Percentiles rank a stretch among this genome's conserved stretches.
Evolutionary conservation across 1,139 yeast species (phyloP).

Genomic region (Diutina sp.): DNA sequence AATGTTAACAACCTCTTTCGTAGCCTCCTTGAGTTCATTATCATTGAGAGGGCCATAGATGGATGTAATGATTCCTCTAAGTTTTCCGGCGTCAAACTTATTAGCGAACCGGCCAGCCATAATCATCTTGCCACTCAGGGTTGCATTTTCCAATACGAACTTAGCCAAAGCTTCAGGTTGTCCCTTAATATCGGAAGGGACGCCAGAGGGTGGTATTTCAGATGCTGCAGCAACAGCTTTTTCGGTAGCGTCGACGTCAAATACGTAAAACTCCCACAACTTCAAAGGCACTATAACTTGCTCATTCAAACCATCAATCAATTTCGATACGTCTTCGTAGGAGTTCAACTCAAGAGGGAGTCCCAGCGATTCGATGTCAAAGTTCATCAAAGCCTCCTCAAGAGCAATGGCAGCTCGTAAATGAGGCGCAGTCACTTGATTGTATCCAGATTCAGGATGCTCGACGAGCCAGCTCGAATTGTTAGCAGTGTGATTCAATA

Average conservation of each 20-base stretch:
- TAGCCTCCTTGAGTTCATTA: conserved; percentile 17
- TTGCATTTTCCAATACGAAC: conserved; percentile 20
- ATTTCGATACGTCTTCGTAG: conserved; percentile 38
- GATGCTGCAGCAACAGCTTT: not conserved
- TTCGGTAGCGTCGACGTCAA: conserved; percentile 34
- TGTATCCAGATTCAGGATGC: conserved; percentile 88
- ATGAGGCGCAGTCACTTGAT: conserved; percentile 80
- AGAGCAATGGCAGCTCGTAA: conserved; percentile 72
- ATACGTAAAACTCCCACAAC: conserved; percentile 82
- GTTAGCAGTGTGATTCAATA: conserved; percentile 88
- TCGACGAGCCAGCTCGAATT: conserved; percentile 76
- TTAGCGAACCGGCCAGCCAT: conserved; percentile 36
- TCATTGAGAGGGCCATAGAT: conserved; percentile 20
- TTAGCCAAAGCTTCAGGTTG: conserved; percentile 36
- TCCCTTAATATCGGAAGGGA: conserved; percentile 19
- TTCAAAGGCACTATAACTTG: conserved; percentile 56
- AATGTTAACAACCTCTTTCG: conserved; percentile 53
- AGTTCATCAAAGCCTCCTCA: conserved; percentile 54
- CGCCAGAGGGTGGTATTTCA: conserved; percentile 15
- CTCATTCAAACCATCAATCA: conserved; percentile 54
- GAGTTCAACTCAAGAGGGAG: conserved; percentile 42
- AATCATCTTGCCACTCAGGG: conserved; percentile 12
- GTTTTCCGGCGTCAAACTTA: conserved; percentile 32
- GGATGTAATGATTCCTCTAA: conserved; percentile 32
- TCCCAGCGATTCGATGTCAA: conserved; percentile 40